Base-by-base conservation (phyloP, 371 early-diverging fungal species). In the Hamiltosporidium tvaerminnensis region DNA sequence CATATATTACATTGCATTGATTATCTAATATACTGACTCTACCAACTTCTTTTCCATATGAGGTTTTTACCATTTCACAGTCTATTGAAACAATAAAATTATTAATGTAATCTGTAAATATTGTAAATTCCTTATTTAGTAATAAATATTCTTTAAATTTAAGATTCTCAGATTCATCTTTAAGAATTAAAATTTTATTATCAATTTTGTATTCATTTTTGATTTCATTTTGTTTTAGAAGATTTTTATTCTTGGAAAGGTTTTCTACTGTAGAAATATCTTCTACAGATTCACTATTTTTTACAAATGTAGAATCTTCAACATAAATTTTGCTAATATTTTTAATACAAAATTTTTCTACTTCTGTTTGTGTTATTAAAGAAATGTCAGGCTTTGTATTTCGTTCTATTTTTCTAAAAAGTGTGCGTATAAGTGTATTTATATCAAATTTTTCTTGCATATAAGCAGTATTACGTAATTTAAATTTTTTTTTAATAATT, bases 41-140 rank as follows among this genome's bases (percentile, higher is more conserved):
- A 5, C 71, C 78, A 23, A 76, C 41, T 33, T 74, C 69, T 47
- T 52, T 65, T 9, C 74, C 74, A 14, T 41, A 31, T 12, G 54
- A 55, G 35, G 72, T 76, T 23, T 48, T 31, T 30, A 76, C 68
- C 76, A 76, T 78, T 55, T 78, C 78, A 48, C 75, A 67, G 65
- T 78, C 78, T 14, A 78, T 39, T 14, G 59, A 5, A 14, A 76
- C 61, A 14, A 78, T 35, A 31, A 56, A 53, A 59, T 78, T 47
- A 23, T 49, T 7, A 1, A 48, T 67, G 14, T 16, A 7, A 0
- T 30, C 23, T 1, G 23, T 37, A 37, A 39, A 68, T n/a, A n/a
- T n/a, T n/a, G n/a, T n/a, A n/a, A n/a, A n/a, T n/a, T n/a, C n/a
- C 41, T 41, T 41, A 41, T 41, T 12, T 5, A 41, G 12, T 41